Evolutionary conservation across 768 basidiomycete species (phyloP), one percentile per base, ranked within the genome.

Genomic region (Auricularia sp.): DNA sequence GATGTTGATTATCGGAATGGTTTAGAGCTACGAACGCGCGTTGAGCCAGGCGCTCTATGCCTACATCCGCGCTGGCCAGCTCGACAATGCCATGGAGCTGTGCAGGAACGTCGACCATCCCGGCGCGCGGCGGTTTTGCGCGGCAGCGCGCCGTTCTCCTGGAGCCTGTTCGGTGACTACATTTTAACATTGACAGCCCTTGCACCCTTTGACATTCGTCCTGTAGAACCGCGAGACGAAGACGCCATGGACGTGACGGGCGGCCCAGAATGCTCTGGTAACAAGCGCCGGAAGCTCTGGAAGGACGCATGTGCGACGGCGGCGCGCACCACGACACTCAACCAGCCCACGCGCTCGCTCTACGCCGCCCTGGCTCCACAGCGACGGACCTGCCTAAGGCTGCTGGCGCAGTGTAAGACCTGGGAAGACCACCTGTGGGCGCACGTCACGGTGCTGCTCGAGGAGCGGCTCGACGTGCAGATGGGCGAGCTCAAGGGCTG

Each of bases 401-500:
- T 93, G 39, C 54, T 79, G 1, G 81, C 86, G 0, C 85, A 89
- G 3, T 95, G 92, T 71, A 77, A 86, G 39, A 89, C 90, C 24
- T 98, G 96, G 95, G 91, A 95, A 71, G 97, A 99, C 71, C 88
- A 95, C 71, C 79, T 98, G 0, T 99, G 97, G 97, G 92, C 91
- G 0, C 88, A 91, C 65, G 78, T 94, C 62, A 86, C 86, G 69
- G 81, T 92, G 61, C 78, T 92, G 45, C 88, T 90, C 69, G 92
- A 95, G 71, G 87, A 92, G 69, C 86, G 89, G 66, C 83, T 89
- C 72, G 87, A 85, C 56, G 80, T 79, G 36, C 86, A 89, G 67
- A 81, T 98, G 70, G 73, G 79, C 10, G 80, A 82, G 45, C 72
- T 92, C 5, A 79, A 80, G 10, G 87, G 86, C 5, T 84, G 88